Conservation (phyloP, 352 stramenopile genomes). For the Phytopythium sindhum region DNA sequence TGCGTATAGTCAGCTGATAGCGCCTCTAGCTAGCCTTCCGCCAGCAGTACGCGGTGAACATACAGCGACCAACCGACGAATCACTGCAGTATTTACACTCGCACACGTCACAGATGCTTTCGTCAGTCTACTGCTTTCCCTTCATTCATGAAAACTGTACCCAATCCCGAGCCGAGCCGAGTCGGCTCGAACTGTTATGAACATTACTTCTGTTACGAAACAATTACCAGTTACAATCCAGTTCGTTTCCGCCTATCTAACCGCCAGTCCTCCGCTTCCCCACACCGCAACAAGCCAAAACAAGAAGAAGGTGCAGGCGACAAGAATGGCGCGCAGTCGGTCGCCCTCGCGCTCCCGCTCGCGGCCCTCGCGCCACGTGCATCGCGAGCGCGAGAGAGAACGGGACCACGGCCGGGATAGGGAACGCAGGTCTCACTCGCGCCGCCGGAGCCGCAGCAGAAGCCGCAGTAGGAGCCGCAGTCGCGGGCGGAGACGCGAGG, state of each 20-base stretch:
- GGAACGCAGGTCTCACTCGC: constrained; percentile 13
- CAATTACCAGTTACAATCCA: neutral
- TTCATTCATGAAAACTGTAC: too few relatives aligned
- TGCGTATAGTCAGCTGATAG: neutral
- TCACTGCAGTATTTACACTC: too few relatives aligned
- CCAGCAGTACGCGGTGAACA: neutral
- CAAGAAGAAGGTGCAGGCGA: neutral
- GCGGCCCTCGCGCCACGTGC: constrained; percentile 15
- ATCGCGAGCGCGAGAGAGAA: constrained; percentile 16
- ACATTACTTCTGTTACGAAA: too few relatives aligned
- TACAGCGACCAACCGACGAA: neutral
- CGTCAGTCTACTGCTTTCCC: neutral
- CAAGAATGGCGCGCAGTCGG: constrained; percentile 24
- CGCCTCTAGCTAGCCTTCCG: neutral
- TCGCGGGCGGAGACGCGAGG: constrained; percentile 6
- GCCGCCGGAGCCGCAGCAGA: constrained; percentile 22
- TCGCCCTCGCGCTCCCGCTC: constrained; percentile 30
- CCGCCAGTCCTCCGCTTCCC: neutral
- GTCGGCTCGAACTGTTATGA: too few relatives aligned
- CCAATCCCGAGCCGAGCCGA: too few relatives aligned
- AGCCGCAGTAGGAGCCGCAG: constrained; percentile 17
- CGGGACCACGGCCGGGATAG: neutral
- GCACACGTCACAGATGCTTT: neutral
- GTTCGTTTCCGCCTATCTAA: neutral
- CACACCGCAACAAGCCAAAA: neutral